Evolutionary conservation across 495 filamentous ascomycete genomes (phyloP), one percentile per base, ranked within the genome.

Genomic region (Podospora australis): DNA sequence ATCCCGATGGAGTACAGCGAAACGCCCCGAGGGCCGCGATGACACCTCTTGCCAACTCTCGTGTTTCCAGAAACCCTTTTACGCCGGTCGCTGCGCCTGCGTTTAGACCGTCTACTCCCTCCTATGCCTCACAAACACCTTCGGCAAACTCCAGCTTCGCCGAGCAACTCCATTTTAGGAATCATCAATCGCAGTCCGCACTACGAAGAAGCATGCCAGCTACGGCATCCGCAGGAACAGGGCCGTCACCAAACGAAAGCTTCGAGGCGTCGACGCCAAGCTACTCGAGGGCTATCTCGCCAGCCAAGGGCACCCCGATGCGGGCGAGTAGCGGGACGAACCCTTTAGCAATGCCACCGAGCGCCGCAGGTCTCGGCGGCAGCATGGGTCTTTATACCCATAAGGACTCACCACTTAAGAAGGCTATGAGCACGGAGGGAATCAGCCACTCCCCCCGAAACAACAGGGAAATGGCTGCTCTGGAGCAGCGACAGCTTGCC

Each of bases 321-420:
- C 22, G 40, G 7, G 21, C 40, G 0, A n/a, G 10, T 7, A 13
- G 22, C 2, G 9, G 17, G 4, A 43, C 1, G n/a, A 43, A 44
- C 16, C 44, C 46, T 21, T 6, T 48, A 46, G 21, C 38, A 46
- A 34, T 51, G 53, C 40, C 52, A 28, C 49, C 45, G 39, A 24
- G 39, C 21, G 38, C 42, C 19, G 0, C 44, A 21, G 44, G 58
- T 25, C 53, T 59, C 57, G 89, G 90, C 34, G 90, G 90, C 11
- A 91, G 79, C 60, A 70, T 95, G 23, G 88, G 88, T 6, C 72
- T 91, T 5, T 90, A 79, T 67, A 80, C 79, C 1, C 86, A 94
- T 62, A 78, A 82, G n/a, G 83, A 84, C 44, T 90, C 86, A 9
- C 88, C 88, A 10, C 68, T 94, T 22, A 80, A 86, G 50, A 91